Base-by-base conservation (phyloP, 2,329 filamentous ascomycete genomes). In the Diaporthe batatas region DNA sequence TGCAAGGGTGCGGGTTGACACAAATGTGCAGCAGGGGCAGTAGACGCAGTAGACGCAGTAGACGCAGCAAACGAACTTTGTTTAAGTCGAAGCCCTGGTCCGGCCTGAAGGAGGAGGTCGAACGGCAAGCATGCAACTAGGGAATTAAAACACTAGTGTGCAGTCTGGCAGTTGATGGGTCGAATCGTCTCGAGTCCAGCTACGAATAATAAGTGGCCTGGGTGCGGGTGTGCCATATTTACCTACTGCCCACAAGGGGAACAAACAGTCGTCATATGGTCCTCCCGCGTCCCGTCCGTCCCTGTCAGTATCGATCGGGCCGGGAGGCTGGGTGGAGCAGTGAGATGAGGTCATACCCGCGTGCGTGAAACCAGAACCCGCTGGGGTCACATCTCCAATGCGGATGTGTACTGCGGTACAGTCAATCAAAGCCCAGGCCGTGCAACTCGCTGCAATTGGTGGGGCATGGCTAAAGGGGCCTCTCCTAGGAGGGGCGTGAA, bases 301-400 rank as follows among this genome's bases (percentile, higher is more conserved):
- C n/a, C 23, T 7, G 57, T 3, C 57, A 47, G 23, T n/a, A 67
- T 51, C n/a, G 47, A 67, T 39, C 44, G 62, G 47, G 14, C 44
- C 29, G 42, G 68, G 53, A 51, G 34, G 65, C 55, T 47, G 21
- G 36, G 64, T 55, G 55, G 64, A 68, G 62, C 69, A 42, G 68
- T 36, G 58, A 71, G 70, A 74, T 74, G 72, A 74, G 72, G 72
- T 74, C 72, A 74, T 74, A 74, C 55, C 67, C 57, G 71, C 67
- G 71, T 64, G 65, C 67, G 53, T 65, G 55, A 72, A 62, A 70
- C 71, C 36, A 44, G 21, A 14, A 4, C 39, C 44, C 7, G 47
- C 55, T 53, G 47, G 62, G 62, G 53, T 36, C 21, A 18, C 4
- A 29, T 39, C 42, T 49, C 39, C 47, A 65, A 71, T 5, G 5